A percentile compares a stretch with the other conserved stretches of the same genome.
Conservation (phyloP, 73 alveolate species). For the Paraurostyla sp. region DNA sequence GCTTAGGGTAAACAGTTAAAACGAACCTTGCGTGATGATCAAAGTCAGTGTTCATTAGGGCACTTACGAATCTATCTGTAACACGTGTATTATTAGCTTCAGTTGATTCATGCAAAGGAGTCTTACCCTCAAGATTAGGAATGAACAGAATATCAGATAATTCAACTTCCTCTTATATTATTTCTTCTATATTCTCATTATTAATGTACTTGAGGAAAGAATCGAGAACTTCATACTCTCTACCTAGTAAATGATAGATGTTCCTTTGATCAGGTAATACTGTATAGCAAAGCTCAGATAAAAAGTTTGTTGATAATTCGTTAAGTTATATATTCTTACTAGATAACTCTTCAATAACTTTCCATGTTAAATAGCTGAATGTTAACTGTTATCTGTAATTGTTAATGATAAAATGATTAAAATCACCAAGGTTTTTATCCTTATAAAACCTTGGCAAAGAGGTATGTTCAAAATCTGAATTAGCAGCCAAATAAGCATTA, state of each 20-base stretch:
- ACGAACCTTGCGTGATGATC: constrained; percentile 48
- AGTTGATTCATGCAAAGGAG: constrained; percentile 38
- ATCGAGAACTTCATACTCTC: constrained; percentile 1
- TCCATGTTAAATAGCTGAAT: constrained; percentile 39
- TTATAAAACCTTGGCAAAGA: neutral
- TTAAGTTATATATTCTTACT: constrained; percentile 2
- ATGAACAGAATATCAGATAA: constrained; percentile 12
- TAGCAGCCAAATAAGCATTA: neutral
- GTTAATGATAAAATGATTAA: constrained; percentile 24
- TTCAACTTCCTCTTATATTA: neutral
- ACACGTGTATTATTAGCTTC: constrained; percentile 43
- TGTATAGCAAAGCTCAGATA: neutral
- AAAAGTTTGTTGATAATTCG: neutral
- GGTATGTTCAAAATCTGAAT: neutral
- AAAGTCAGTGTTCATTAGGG: constrained; percentile 10
- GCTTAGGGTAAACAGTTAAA: neutral
- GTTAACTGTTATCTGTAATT: constrained; percentile 41
- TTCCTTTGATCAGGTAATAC: constrained; percentile 4
- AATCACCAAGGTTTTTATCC: constrained; percentile 17
- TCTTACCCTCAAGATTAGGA: constrained; percentile 11
- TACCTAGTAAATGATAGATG: constrained; percentile 16
- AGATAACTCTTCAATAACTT: neutral
- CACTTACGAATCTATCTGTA: constrained; percentile 42
- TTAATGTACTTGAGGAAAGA: neutral
- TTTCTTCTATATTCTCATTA: constrained; percentile 3